Base-by-base conservation (phyloP, 441 rosid species). In the Daphne laureola region DNA sequence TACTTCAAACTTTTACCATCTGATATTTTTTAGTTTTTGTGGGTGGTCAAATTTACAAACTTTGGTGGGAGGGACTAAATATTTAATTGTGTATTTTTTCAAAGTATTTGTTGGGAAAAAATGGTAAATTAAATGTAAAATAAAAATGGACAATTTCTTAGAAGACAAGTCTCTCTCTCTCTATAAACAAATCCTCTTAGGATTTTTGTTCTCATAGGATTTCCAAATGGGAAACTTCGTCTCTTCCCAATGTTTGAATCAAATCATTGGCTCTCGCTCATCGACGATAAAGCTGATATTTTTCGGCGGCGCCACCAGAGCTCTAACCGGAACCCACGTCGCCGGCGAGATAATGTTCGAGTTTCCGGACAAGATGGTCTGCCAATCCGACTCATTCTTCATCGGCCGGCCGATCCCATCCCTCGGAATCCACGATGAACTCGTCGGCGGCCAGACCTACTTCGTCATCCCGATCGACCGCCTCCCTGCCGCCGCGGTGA, bases 291-390 rank as follows among this genome's bases (percentile, higher is more conserved):
- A 67, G 61, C 78, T 88, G 0, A 65, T 88, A 53, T 86, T 76
- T 62, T 85, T 68, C 43, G 73, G 72, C 15, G 95, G 95, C 61
- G 53, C 73, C 0, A 83, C 83, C 5, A 76, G 68, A 63, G 54
- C 73, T 48, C 49, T 85, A 25, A 43, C 61, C 8, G 87, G 74
- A 1, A 78, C 67, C 27, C 90, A 78, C 62, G 58, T 82, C 3
- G 97, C 97, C 17, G 98, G 98, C 23, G 92, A 85, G 65, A 69
- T 90, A 75, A 90, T 90, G 98, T 87, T 85, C 18, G 82, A 85
- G 68, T 76, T 72, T 55, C 96, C 96, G 0, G 92, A 87, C 63
- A 79, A 58, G 61, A 76, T 90, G 55, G 83, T 90, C 12, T 81
- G 86, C 69, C 85, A 76, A 13, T 83, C 86, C 14, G 87, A 83